Base-by-base conservation (phyloP, 2,329 filamentous ascomycete species). In the Paecilomyces fulvus region DNA sequence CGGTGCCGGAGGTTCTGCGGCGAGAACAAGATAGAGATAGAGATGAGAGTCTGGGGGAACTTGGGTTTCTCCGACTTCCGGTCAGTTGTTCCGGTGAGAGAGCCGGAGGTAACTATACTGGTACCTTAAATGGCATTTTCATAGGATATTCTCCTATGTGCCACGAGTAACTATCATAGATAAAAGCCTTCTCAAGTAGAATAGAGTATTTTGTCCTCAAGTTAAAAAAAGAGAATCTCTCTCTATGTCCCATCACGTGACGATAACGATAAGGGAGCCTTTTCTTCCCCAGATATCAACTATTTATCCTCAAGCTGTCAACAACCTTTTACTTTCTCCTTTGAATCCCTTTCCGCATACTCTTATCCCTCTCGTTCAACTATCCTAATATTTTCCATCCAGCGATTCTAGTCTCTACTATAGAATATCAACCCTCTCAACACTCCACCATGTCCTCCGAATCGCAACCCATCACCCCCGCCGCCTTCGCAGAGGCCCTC, bases 401-500 rank as follows among this genome's bases (percentile, higher is more conserved):
- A 25, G 14, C 37, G 8, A 17, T 14, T 3, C 6, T n/a, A 20
- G 3, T 8, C 37, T 43, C 37, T n/a, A 2, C 14, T 8, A 37
- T 2, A 43, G 25, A 28, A 28, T 5, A 2, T 3, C 7, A 43
- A 8, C n/a, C 11, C 30, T 11, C 12, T 2, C 12, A 31, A 31
- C 30, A 21, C 30, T 10, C 17, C 20, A 53, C 3, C 33, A 83
- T 83, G 81, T 80, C 81, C 43, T 64, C 74, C 46, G 70, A 75
- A 64, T 62, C 77, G 10, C 63, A 64, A 14, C 79, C 80, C 30
- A 83, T 83, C 59, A 70, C 75, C 21, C 67, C 75, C n/a, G 64
- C 68, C 30, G 76, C 74, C 57, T 84, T 84, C 65, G 75, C 78
- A 54, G 70, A 75, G 60, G 84, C 83, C 20, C 78, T 87, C 61